Percentiles rank a stretch among this genome's conserved stretches.
These are phyloP conservation scores for Rhodotorula sp. DNA, from an alignment of 1,284 basidiomycete species.

Conservation along the genomic window DNA sequence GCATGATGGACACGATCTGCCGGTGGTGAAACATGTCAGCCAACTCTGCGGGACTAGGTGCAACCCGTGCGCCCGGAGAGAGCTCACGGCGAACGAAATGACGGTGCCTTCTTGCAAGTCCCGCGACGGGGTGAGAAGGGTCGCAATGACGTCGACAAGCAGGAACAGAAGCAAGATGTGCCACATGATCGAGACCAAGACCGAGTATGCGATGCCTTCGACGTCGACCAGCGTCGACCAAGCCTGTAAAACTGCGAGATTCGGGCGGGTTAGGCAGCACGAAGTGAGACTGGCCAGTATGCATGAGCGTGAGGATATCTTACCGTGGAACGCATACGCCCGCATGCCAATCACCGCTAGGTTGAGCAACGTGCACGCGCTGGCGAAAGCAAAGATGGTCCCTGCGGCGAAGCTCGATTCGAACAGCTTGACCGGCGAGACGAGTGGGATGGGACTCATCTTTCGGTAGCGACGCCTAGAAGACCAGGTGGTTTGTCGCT, in stretches of 20 bases:
- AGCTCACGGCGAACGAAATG: constrained; percentile 13
- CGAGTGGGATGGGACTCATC: neutral
- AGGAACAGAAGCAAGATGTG: constrained; percentile 9
- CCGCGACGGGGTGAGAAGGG: constrained; percentile 14
- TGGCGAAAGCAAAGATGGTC: constrained; percentile 9
- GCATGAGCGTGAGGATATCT: neutral
- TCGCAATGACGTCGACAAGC: constrained; percentile 17
- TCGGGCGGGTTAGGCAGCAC: too few species aligned
- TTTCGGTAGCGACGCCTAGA: neutral
- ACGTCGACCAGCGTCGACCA: neutral
- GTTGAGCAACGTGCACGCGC: neutral
- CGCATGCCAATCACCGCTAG: constrained; percentile 3
- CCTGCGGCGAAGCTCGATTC: constrained; percentile 8
- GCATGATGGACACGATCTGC: constrained; percentile 22
- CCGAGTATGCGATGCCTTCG: constrained; percentile 7
- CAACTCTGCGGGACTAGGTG: too few species aligned
- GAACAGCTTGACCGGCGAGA: constrained; percentile 22
- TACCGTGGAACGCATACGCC: constrained; percentile 3
- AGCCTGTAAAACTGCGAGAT: neutral
- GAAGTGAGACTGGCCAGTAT: neutral
- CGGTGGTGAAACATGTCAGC: neutral
- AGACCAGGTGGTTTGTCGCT: too few species aligned
- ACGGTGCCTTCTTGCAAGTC: constrained; percentile 28
- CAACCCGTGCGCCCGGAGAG: too few species aligned
- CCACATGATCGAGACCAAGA: constrained; percentile 13